Evolutionary conservation across 495 filamentous ascomycete species (phyloP).

Genomic region (Parathielavia hyrcaniae): DNA sequence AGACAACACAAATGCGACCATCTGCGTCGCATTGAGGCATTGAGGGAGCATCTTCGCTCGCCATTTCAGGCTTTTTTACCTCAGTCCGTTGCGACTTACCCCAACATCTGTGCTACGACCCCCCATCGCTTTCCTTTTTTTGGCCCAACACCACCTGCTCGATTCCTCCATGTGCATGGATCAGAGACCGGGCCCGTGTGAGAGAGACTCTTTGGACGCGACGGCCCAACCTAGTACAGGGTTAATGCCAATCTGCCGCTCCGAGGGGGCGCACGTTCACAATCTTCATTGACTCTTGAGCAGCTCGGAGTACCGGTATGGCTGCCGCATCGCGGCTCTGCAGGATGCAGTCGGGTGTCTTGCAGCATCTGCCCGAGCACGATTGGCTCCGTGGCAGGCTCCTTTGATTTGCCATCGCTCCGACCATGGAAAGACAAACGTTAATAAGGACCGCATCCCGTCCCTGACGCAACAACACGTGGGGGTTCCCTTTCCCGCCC

Average conservation of each 20-base stretch:
- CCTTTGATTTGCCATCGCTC: not conserved
- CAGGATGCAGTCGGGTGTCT: not conserved
- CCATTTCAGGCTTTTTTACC: not conserved
- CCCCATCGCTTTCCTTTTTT: too few relatives aligned
- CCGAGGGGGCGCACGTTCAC: too few relatives aligned
- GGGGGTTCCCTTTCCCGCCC: not conserved
- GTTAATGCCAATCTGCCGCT: not conserved
- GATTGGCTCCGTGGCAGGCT: not conserved
- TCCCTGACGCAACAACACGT: not conserved
- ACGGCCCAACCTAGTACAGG: not conserved
- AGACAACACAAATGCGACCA: not conserved
- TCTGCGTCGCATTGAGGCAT: constrained; percentile 5
- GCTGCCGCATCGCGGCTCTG: constrained; percentile 11
- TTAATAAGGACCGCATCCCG: too few relatives aligned
- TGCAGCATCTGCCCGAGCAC: constrained; percentile 2
- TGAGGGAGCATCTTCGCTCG: not conserved
- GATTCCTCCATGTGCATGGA: too few relatives aligned
- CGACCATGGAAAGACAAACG: not conserved
- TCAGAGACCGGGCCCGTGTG: not conserved
- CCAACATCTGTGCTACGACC: too few relatives aligned
- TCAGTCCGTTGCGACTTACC: not conserved
- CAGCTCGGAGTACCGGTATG: too few relatives aligned
- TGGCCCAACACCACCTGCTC: not conserved
- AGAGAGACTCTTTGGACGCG: not conserved
- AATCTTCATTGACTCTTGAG: too few relatives aligned